Conservation (phyloP, 306 rosid genomes). For the Malus domestica region ASM211411v1 NC_041792.1:26447407-26447906, state of each 20-base stretch:
- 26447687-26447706: neutral
- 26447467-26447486: neutral
- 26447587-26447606: neutral
- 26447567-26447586: neutral
- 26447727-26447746: no score
- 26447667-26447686: neutral
- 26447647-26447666: neutral
- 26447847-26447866: no score
- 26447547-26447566: neutral
- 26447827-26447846: no score
- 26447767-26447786: no score
- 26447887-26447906: neutral
- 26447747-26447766: no score
- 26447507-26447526: constrained; percentile 8
- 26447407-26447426: constrained; percentile 14
- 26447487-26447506: constrained; percentile 11
- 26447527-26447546: constrained; percentile 5
- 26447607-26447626: no score
- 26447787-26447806: no score
- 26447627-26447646: neutral
- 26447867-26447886: no score
- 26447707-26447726: no score
- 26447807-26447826: no score
- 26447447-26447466: neutral
- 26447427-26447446: neutral